Evolutionary conservation across 805 yeast species (phyloP), one percentile per base, ranked within the genome.

Genomic region (Teunomyces kruisii): DNA sequence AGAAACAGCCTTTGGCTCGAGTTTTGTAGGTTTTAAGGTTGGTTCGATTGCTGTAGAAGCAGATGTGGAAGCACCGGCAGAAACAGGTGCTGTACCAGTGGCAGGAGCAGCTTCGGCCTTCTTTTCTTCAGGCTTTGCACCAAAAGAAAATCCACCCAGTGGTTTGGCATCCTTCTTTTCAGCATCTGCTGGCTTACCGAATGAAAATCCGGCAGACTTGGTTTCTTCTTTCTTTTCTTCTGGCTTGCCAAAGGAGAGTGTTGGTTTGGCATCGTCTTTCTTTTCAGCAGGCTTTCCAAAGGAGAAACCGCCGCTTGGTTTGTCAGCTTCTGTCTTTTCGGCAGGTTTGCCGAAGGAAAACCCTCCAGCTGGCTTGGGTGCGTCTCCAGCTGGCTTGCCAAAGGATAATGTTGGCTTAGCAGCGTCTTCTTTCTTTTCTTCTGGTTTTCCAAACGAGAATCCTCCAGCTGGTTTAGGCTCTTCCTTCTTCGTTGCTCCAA

Each of bases 1-100:
- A 4, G 96, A 81, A 3, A 89, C 77, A 27, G 86, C 86, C 46
- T 82, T 76, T 4, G 89, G 84, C 48, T 79, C 80, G 24, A 82
- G 76, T 31, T 78, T 72, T 43, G 84, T 81, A 2, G 82, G 67
- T 43, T 75, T 73, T 16, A 74, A 64, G 41, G 61, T 67, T 19
- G 65, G 64, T 31, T 57, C 53, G 29, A 49, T 53, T 29, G 54
- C 46, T 2, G 56, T 50, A 31, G 58, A 44, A 39, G 62, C 58
- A 1, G 65, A 43, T 3, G 59, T 65, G 1, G 62, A 51, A 41
- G 61, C 60, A 26, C 53, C 48, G 6, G 29, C n/a, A 8, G 40
- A 19, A 6, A 6, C 22, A 32, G 36, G 17, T 10, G 36, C 17
- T 4, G 47, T 43, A 15, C 45, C 45, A 22, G 47, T 24, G 27